phyloP scores from a whole-genome alignment of 2,329 filamentous ascomycete genomes.

The Mollisiaceae sp. region DNA sequence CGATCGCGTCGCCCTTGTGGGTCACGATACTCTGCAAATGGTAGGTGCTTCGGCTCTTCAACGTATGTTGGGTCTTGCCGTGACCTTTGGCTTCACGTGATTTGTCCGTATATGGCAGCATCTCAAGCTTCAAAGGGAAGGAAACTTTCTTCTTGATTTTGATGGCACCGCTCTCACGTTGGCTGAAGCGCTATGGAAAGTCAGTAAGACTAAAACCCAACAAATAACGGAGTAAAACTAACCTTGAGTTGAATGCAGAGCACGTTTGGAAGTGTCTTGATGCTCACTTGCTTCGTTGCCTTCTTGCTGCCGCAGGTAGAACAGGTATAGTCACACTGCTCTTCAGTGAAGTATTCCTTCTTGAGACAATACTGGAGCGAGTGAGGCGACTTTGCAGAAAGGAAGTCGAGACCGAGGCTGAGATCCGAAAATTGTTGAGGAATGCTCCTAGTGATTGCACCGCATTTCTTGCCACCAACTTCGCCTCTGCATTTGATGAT shows the following conservation, averaged over 20 bases:
- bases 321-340: slow-evolving; percentile 90
- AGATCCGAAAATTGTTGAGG: slow-evolving; percentile 76
- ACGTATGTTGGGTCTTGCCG: slow-evolving; percentile 57
- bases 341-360: slow-evolving; percentile 83
- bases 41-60: slow-evolving; percentile 74
- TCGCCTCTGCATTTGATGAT: slow-evolving; percentile 84
- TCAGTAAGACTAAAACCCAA: background rate
- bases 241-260: slow-evolving; percentile 93
- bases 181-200: slow-evolving; percentile 68
- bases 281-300: slow-evolving; percentile 81
- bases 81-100: slow-evolving; percentile 57
- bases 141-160: slow-evolving; percentile 89
- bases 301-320: slow-evolving; percentile 79
- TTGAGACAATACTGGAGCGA: slow-evolving; percentile 74
- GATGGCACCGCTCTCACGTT: slow-evolving; percentile 73
- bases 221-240: slow-evolving; percentile 35
- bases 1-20: slow-evolving; percentile 74
- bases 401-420: slow-evolving; percentile 78
- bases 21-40: slow-evolving; percentile 90
- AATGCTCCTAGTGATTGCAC: background rate
- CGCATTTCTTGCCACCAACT: slow-evolving; percentile 1
- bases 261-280: slow-evolving; percentile 86
- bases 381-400: background rate
- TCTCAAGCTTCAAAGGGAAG: slow-evolving; percentile 86
- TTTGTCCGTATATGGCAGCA: slow-evolving; percentile 85